Evolutionary conservation across 441 rosid species (phyloP).

Genomic region (Euphorbia celastroides): DNA sequence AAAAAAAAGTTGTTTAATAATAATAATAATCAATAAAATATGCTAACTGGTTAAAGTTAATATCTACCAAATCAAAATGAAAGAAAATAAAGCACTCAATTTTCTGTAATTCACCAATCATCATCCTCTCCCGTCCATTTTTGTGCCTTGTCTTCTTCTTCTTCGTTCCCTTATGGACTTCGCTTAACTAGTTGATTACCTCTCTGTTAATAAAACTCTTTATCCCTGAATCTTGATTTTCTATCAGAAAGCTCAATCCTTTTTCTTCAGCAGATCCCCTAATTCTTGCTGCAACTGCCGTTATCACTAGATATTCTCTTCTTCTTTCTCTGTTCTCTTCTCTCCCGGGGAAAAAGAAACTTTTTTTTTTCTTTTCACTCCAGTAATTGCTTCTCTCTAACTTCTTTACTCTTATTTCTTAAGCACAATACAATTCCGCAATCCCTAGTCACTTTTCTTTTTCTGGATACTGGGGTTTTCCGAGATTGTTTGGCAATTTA

Average conservation of each 20-base stretch:
- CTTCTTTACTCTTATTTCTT: not conserved
- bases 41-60: too few relatives aligned
- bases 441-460: slow-evolving; percentile 9
- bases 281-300: slow-evolving; percentile 26
- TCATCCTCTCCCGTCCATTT: too few relatives aligned
- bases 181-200: not conserved
- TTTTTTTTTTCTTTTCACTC: not conserved
- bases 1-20: too few relatives aligned
- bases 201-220: slow-evolving; percentile 12
- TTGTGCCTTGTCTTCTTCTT: not conserved
- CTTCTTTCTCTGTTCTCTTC: not conserved
- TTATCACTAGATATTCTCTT: slow-evolving; percentile 21
- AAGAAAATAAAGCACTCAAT: too few relatives aligned
- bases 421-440: slow-evolving; percentile 18
- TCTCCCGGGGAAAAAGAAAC: not conserved
- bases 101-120: slow-evolving; percentile 7
- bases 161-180: not conserved
- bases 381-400: too few relatives aligned
- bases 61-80: too few relatives aligned
- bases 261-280: slow-evolving; percentile 31
- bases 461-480: slow-evolving; percentile 23
- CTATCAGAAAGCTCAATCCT: slow-evolving; percentile 25
- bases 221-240: slow-evolving; percentile 19
- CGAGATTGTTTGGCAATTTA: slow-evolving; percentile 19
- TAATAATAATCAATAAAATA: too few relatives aligned